Evolutionary conservation across 768 basidiomycete species (phyloP), one percentile per base, ranked within the genome.

Genomic region (Dioszegia aurantiaca): DNA sequence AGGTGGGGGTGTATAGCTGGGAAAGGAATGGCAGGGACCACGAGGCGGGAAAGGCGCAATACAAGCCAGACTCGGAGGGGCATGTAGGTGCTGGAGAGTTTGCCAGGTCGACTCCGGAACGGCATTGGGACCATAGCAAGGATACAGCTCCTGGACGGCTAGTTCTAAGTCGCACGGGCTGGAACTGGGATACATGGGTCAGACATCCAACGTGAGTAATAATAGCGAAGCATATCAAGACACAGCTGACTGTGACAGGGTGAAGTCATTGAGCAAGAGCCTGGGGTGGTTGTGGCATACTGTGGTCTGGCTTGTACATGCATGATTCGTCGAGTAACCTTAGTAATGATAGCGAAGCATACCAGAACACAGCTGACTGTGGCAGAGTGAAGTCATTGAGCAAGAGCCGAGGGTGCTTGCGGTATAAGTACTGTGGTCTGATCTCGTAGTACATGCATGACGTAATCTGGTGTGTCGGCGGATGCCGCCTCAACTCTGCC

Each of bases 131-230:
- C 5, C 30, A 45, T 3, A 12, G 28, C 42, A 4, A n/a, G 19
- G 45, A 42, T 23, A 59, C 31, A 23, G 19, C 46, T 23, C 49
- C 63, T 3, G 64, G 59, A 16, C 48, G 67, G 26, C 58, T 69
- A 12, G 68, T 69, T 2, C 46, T 56, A 19, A 58, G 61, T 2
- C 37, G 24, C 12, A 41, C 40, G n/a, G 51, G 47, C 17, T 69
- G 67, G 37, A 48, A 40, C 14, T 69, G 67, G 37, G 52, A 58
- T 10, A 39, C 26, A 9, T 63, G 53, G 55, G 24, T 53, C 9
- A 36, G 16, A 14, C 68, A 69, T 64, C 68, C 68, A 3, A 66
- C 68, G 64, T 69, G 44, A 61, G 67, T 63, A 19, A 8, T 39
- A 4, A 2, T 33, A 6, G 21, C 30, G 23, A 28, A 9, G 27